phyloP scores from a whole-genome alignment of 2,329 filamentous ascomycete genomes.

The Incumbomyces delicatus region DNA sequence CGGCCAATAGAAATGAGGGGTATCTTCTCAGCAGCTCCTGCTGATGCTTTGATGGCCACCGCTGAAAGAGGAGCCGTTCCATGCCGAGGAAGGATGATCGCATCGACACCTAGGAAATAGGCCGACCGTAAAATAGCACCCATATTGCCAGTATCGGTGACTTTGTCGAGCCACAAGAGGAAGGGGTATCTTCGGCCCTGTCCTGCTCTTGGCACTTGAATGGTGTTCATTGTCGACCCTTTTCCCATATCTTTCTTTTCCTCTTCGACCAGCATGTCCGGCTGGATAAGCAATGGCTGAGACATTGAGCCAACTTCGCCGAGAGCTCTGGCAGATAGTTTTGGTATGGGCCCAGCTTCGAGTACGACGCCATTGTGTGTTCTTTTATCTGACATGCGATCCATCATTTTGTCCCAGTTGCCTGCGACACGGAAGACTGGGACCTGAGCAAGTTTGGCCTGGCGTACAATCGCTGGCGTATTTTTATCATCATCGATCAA shows the following conservation, averaged over 20 bases:
- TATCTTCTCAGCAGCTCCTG: constrained; percentile 75
- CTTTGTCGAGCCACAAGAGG: constrained; percentile 34
- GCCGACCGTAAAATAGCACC: constrained; percentile 82
- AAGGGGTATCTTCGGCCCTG: constrained; percentile 28
- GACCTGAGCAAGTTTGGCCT: constrained; percentile 38
- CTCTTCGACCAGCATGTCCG: background rate
- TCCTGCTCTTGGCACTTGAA: background rate
- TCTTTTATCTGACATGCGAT: constrained; percentile 71
- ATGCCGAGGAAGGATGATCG: constrained; percentile 64
- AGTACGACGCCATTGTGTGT: constrained; percentile 87
- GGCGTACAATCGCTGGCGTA: constrained; percentile 30
- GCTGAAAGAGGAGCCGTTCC: constrained; percentile 66
- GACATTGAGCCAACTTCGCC: constrained; percentile 22
- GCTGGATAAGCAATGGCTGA: background rate
- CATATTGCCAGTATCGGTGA: constrained; percentile 76
- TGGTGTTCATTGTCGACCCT: background rate
- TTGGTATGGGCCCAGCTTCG: constrained; percentile 74
- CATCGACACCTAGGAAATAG: constrained; percentile 81
- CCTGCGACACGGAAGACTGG: constrained; percentile 47
- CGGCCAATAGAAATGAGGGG: constrained; percentile 61
- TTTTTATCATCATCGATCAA: constrained; percentile 37
- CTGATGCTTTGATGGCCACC: constrained; percentile 74
- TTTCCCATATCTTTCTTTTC: background rate
- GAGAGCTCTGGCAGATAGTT: constrained; percentile 55
- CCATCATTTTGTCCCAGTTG: constrained; percentile 58